Conservation (phyloP, 768 basidiomycete species). For the Boletus pseudo-olivaceus region DNA sequence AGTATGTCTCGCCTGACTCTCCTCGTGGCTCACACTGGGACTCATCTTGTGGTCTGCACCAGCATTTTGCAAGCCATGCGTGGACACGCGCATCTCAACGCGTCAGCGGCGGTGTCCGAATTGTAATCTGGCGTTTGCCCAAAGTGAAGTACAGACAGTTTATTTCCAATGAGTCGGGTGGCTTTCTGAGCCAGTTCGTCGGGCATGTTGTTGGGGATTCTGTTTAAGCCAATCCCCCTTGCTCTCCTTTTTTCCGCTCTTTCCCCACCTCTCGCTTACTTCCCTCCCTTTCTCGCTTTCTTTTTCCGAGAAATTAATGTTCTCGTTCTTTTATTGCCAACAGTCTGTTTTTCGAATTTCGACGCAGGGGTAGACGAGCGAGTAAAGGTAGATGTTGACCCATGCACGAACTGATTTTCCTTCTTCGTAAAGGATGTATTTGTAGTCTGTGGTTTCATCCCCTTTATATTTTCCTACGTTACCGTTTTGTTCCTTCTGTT, state of each 20-base stretch:
- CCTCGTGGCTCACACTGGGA: too few species aligned
- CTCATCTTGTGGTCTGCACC: neutral
- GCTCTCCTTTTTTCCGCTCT: too few species aligned
- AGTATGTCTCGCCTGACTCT: conserved; percentile 48
- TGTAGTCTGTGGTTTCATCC: neutral
- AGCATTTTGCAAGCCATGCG: conserved; percentile 85
- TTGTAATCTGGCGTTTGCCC: conserved; percentile 77
- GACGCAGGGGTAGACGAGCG: neutral
- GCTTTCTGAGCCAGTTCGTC: neutral
- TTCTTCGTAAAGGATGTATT: neutral
- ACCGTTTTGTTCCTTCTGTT: neutral
- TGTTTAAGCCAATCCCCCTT: neutral
- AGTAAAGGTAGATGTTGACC: neutral
- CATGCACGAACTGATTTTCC: neutral
- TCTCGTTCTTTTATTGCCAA: neutral
- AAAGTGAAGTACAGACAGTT: conserved; percentile 73
- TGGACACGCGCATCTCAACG: conserved; percentile 83
- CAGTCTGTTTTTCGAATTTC: neutral
- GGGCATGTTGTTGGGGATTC: too few species aligned
- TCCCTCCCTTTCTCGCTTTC: neutral
- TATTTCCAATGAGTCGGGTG: conserved; percentile 48
- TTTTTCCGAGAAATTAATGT: conserved; percentile 4
- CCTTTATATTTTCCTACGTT: neutral
- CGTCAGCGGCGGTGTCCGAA: conserved; percentile 94
- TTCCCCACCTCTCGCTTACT: neutral